Conservation (phyloP, 2,329 filamentous ascomycete species). For the Gaeumannomyces tritici region DNA sequence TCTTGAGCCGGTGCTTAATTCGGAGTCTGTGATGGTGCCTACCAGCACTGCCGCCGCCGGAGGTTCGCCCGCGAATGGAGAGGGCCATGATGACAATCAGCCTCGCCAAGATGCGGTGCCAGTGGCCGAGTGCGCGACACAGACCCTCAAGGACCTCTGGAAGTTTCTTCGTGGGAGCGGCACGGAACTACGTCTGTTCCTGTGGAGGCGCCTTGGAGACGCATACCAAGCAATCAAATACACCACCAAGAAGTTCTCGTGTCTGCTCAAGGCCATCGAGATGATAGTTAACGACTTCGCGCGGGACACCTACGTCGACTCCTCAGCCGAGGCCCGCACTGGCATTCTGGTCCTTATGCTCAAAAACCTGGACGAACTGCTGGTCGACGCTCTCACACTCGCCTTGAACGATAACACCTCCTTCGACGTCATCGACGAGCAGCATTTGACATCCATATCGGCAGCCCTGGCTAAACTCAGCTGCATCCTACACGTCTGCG, state of each 20-base stretch:
- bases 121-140: slow-evolving; percentile 41
- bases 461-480: slow-evolving; percentile 61
- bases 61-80: slow-evolving; percentile 3
- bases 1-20: slow-evolving; percentile 83
- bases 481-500: slow-evolving; percentile 67
- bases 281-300: slow-evolving; percentile 59
- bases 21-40: slow-evolving; percentile 41
- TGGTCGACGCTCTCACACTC: slow-evolving; percentile 61
- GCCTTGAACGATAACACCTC: slow-evolving; percentile 57
- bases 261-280: slow-evolving; percentile 76
- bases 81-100: slow-evolving; percentile 11
- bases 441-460: slow-evolving; percentile 66
- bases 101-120: slow-evolving; percentile 17
- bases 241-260: slow-evolving; percentile 78
- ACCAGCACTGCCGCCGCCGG: slow-evolving; percentile 6
- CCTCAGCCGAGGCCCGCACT: slow-evolving; percentile 54
- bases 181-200: slow-evolving; percentile 71
- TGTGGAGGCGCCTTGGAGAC: slow-evolving; percentile 86
- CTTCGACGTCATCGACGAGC: slow-evolving; percentile 77
- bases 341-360: slow-evolving; percentile 63
- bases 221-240: slow-evolving; percentile 83
- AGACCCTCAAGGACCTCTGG: slow-evolving; percentile 65
- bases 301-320: slow-evolving; percentile 52
- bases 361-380: slow-evolving; percentile 67
- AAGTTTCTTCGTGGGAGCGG: slow-evolving; percentile 76